Evolutionary conservation across 2,329 filamentous ascomycete genomes (phyloP).

Genomic region (Aspergillus sp.): DNA sequence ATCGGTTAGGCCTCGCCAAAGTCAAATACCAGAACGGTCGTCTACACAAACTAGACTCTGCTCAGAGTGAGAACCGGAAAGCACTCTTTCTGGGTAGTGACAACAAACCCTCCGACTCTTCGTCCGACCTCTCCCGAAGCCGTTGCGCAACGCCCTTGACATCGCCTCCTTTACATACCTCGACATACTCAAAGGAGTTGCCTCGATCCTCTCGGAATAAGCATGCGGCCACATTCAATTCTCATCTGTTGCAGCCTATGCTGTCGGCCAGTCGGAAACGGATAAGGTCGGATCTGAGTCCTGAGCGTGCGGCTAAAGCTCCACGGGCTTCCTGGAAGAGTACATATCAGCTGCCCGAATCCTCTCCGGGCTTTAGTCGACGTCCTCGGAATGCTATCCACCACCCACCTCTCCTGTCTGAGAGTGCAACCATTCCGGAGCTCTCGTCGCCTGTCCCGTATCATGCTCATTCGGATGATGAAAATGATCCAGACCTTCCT

Average conservation of each 20-base stretch:
- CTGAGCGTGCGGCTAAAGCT: slow-evolving; percentile 51
- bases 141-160: slow-evolving; percentile 51
- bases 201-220: slow-evolving; percentile 47
- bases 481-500: slow-evolving; percentile 77
- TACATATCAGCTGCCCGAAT: slow-evolving; percentile 69
- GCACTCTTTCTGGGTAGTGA: slow-evolving; percentile 56
- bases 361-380: slow-evolving; percentile 74
- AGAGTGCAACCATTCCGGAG: slow-evolving; percentile 64
- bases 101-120: slow-evolving; percentile 70
- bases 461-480: slow-evolving; percentile 52
- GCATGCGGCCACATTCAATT: slow-evolving; percentile 39
- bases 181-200: slow-evolving; percentile 78
- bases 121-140: slow-evolving; percentile 68
- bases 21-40: slow-evolving; percentile 96
- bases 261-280: slow-evolving; percentile 57
- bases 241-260: slow-evolving; percentile 38
- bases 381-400: slow-evolving; percentile 61
- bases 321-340: slow-evolving; percentile 67
- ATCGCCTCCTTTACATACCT: slow-evolving; percentile 76
- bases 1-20: slow-evolving; percentile 88
- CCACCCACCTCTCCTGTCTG: slow-evolving; percentile 63
- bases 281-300: slow-evolving; percentile 57
- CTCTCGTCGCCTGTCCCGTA: slow-evolving; percentile 42
- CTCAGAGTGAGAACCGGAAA: slow-evolving; percentile 66
- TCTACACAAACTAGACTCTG: slow-evolving; percentile 72